Evolutionary conservation across 2,329 filamentous ascomycete genomes (phyloP), one percentile per base, ranked within the genome.

Genomic region (Calonectria crousiana): DNA sequence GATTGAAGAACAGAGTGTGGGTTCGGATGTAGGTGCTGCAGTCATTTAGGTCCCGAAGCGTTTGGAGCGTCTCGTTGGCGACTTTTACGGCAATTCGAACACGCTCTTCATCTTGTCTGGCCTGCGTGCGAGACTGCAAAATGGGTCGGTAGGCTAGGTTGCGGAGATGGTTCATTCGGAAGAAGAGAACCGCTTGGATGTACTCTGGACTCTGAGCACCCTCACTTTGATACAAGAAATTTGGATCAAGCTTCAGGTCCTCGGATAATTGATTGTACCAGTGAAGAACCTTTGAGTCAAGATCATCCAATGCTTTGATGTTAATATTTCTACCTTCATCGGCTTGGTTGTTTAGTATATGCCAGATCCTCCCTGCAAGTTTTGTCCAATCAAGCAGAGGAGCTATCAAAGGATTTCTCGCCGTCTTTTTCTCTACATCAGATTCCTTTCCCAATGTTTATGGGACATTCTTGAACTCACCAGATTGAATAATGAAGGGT

Each of bases 321-420:
- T 51, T 64, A 20, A 58, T 36, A n/a, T 67, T 32, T 8, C 28
- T 56, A 3, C 28, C 49, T 18, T 41, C 44, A 2, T 72, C 69
- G 20, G 32, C 64, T n/a, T 62, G 62, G 20, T 32, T 67, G 49
- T 72, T 67, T 23, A 72, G 34, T 13, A 44, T 44, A 3, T 67
- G 62, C 69, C 69, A 72, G 2, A 62, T 66, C 36, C 49, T 67
- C 2, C 69, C 69, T 10, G 69, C 64, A 32, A 72, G 26, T 16
- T 72, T 72, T 14, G 64, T 72, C 69, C 69, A 72, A 2, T 51
- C 64, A 38, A 72, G 69, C 8, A 72, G 36, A 16, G 47, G 9
- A 1, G 60, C 49, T 8, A 72, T 28, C 16, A 47, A 30, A 32
- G 36, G 32, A 9, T 38, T 53, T 4, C 16, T 52, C 18, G 36